Evolutionary conservation across 2,329 filamentous ascomycete genomes (phyloP), one percentile per base, ranked within the genome.

Genomic region (Monosporascus sp.): DNA sequence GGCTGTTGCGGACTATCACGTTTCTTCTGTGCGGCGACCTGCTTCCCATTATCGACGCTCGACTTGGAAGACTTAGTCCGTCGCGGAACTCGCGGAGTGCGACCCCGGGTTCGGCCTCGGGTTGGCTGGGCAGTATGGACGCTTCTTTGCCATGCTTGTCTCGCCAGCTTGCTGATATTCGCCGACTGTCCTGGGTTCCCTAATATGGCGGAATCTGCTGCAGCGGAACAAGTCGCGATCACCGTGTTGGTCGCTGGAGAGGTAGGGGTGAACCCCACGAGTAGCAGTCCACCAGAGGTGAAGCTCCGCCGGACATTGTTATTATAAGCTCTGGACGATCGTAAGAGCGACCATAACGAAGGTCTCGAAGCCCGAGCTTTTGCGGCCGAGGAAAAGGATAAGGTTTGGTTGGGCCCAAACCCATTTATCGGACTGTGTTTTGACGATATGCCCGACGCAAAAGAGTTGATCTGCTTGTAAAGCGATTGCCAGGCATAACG

Each of bases 251-350:
- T 65, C 8, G 72, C 67, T 3, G 70, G 68, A 3, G 70, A 62
- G 36, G 67, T 70, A 22, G 75, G 71, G 51, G 68, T 67, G 36
- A 74, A 60, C 18, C 79, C 75, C 48, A 81, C 64, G 17, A 83
- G 73, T 25, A 83, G 68, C 37, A 82, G 69, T 6, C 80, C 76
- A 24, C 80, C 77, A 1, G 80, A 82, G 36, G 79, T 76, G 62
- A 80, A 79, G 61, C 76, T 78, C 54, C 73, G 74, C 11, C 74
- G 75, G 24, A 76, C 68, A 62, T 76, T 72, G 52, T 68, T 66
- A 25, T 66, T 60, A 54, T 68, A 67, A 47, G 68, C 56, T 59
- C 68, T 67, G 65, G 65, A 53, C 25, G 46, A 20, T 51, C 55
- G 57, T 41, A 62, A 60, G 47, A 61, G 64, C 3, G 62, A 56